phyloP scores from a whole-genome alignment of 768 basidiomycete species.

The Serendipita sp. region DNA sequence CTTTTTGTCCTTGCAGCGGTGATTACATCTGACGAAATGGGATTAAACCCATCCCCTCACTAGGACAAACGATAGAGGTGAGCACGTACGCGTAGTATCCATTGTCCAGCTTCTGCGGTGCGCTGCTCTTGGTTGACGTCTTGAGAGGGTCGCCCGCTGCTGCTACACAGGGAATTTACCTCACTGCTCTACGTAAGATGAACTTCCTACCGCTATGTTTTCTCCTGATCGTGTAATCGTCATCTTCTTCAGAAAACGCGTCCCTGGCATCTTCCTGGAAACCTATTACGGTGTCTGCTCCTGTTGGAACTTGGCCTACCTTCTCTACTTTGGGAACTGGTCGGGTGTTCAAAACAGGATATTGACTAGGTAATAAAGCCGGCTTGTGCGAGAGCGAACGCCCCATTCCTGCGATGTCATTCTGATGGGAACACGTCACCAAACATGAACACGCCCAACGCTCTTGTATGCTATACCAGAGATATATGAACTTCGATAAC shows the following conservation, averaged over 20 bases:
- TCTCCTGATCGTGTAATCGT: too few species aligned
- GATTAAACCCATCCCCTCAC: neutral
- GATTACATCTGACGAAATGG: slow-evolving; percentile 58
- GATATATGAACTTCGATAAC: slow-evolving; percentile 40
- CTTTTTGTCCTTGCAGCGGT: slow-evolving; percentile 62
- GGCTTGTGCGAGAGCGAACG: slow-evolving; percentile 43
- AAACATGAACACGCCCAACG: neutral
- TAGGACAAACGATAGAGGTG: too few species aligned
- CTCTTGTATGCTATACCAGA: slow-evolving; percentile 30
- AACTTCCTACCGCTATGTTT: too few species aligned
- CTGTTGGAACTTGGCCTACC: neutral
- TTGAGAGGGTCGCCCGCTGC: too few species aligned
- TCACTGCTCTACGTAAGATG: too few species aligned
- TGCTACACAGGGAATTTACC: too few species aligned
- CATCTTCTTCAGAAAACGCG: too few species aligned
- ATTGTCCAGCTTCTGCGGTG: too few species aligned
- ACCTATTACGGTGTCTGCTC: too few species aligned
- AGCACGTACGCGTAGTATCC: too few species aligned
- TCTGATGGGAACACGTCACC: slow-evolving; percentile 28
- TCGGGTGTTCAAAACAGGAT: slow-evolving; percentile 55
- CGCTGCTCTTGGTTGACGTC: too few species aligned
- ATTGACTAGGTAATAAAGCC: slow-evolving; percentile 34
- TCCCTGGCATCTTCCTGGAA: too few species aligned
- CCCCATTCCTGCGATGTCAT: slow-evolving; percentile 54
- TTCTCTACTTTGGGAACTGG: slow-evolving; percentile 46